Evolutionary conservation across 805 yeast genomes (phyloP).

Genomic region (Saccharomyces jurei): DNA sequence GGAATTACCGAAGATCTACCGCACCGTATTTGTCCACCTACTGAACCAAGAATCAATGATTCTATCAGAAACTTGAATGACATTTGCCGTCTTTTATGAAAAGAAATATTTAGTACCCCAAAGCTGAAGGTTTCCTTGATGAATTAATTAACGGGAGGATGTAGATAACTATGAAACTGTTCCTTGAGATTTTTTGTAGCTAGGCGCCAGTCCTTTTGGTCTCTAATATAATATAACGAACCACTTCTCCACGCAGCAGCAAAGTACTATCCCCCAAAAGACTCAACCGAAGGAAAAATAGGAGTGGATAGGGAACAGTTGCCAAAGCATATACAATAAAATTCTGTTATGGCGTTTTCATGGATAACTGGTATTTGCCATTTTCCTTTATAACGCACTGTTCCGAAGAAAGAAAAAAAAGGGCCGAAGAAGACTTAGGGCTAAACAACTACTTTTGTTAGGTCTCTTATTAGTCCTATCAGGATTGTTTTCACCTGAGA

Average conservation of each 20-base stretch:
- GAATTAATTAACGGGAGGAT: not conserved
- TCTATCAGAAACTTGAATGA: not conserved
- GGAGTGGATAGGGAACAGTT: not conserved
- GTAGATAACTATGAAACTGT: not conserved
- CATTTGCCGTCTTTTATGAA: not conserved
- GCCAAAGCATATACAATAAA: not conserved
- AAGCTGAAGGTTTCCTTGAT: not conserved
- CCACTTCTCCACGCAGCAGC: not conserved
- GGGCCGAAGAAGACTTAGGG: not conserved
- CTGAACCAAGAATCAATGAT: not conserved
- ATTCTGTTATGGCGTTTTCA: not conserved
- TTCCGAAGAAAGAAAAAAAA: not conserved
- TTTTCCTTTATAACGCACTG: not conserved
- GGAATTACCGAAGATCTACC: not conserved
- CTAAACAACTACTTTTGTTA: not conserved
- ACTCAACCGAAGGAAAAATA: not conserved
- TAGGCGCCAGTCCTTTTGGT: not conserved
- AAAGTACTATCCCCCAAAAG: not conserved
- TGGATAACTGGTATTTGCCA: conserved; percentile 3
- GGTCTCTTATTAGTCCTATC: not conserved
- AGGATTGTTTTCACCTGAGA: not conserved
- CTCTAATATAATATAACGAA: not conserved
- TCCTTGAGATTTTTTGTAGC: not conserved
- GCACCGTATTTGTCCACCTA: not conserved
- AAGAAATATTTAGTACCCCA: not conserved